These are phyloP conservation scores for Ajuga chamaepitys DNA, from an alignment of 257 asterid genomes.

Conservation along the genomic window DNA sequence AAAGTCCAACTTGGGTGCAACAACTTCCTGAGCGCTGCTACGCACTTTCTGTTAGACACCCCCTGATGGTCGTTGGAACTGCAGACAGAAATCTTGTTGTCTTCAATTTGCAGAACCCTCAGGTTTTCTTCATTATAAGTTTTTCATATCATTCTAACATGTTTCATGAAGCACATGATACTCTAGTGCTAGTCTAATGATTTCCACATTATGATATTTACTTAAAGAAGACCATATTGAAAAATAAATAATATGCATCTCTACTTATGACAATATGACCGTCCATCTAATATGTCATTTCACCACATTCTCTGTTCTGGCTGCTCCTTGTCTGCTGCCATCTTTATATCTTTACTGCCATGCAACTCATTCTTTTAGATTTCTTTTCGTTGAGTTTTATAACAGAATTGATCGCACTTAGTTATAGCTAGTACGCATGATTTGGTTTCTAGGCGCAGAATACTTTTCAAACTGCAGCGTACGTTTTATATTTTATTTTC, in stretches of 20 bases:
- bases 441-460: neutral
- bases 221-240: neutral
- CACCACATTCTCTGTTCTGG: no score
- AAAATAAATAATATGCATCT: neutral
- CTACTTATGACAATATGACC: no score
- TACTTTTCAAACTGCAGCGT: neutral
- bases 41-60: slow-evolving; percentile 82
- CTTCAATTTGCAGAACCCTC: slow-evolving; percentile 93
- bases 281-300: no score
- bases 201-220: neutral
- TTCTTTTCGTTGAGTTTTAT: neutral
- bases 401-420: neutral
- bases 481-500: neutral
- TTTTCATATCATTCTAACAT: neutral
- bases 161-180: neutral
- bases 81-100: slow-evolving; percentile 85
- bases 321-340: no score
- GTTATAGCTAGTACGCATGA: neutral
- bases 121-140: slow-evolving; percentile 40
- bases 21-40: slow-evolving; percentile 97
- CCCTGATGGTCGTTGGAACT: slow-evolving; percentile 94
- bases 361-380: no score
- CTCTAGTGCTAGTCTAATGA: neutral
- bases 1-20: slow-evolving; percentile 79
- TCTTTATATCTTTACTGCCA: no score